Evolutionary conservation across 2,329 filamentous ascomycete species (phyloP), one percentile per base, ranked within the genome.

Genomic region (Talaromyces albobiverticillius): DNA sequence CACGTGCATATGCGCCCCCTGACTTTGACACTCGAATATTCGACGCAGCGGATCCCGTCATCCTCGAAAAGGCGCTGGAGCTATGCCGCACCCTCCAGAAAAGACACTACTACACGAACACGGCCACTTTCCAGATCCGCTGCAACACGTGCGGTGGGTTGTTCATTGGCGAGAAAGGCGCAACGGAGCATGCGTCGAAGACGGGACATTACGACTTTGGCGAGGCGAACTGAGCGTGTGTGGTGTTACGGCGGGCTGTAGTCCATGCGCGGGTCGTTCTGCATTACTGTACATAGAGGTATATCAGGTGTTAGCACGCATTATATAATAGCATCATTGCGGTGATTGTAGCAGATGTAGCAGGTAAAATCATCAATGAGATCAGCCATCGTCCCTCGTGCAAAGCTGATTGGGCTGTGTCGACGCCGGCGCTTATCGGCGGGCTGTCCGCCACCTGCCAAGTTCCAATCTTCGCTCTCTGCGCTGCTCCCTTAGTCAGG

Each of bases 91-190:
- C 87, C 57, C 76, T 97, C 36, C 80, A 86, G 60, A 79, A 83
- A 50, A 84, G 80, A 55, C 84, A 95, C 67, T 97, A 97, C 68
- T 96, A 84, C 64, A 96, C 92, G 0, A 90, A 96, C 68, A 95
- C 90, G 0, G 82, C 88, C 20, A 86, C 86, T 0, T 90, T 96
- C 65, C 79, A 82, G 34, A 82, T 96, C 55, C 84, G 80, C 64
- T 97, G 93, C 69, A 90, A 91, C 59, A 76, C 79, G 3, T 79
- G 76, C 53, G 73, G 75, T 4, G 68, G 66, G 14, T 64, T 66
- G 32, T 73, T 75, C 55, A 67, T 71, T 8, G 76, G 76, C 14
- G 75, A 79, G 61, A 73, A 69, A 42, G 76, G 74, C 20, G 76
- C 76, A 2, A 72, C 71, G 1, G 64, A 75, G 60, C 76, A 79